A percentile compares a stretch with the other conserved stretches of the same genome.
phyloP scores from a whole-genome alignment of 164 flowering plant species.

The Vitis amurensis region DNA sequence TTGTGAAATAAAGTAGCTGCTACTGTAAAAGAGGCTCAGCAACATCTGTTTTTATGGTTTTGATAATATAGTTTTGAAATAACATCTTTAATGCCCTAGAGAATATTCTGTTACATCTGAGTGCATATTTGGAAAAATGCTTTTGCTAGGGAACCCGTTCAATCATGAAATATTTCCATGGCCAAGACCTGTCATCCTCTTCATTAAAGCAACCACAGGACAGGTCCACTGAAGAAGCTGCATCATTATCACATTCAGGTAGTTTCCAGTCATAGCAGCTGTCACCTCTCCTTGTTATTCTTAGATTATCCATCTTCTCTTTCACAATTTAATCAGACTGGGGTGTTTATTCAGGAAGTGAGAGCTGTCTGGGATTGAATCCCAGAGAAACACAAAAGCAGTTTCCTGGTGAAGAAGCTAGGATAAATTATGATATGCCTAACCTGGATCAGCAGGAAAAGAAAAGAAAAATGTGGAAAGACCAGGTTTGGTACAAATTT shows the following conservation, averaged over 20 bases:
- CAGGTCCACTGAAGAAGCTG: conserved; percentile 18
- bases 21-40: too few relatives aligned
- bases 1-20: background rate
- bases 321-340: conserved; percentile 1
- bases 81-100: background rate
- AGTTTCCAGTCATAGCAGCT: background rate
- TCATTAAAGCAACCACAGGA: conserved; percentile 25
- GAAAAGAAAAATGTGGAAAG: conserved; percentile 24
- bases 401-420: conserved; percentile 12
- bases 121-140: background rate
- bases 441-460: conserved; percentile 21
- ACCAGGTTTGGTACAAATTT: conserved; percentile 20
- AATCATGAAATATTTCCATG: conserved; percentile 58
- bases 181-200: conserved; percentile 31
- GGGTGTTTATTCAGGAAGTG: conserved; percentile 29
- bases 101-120: background rate
- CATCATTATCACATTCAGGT: conserved; percentile 44
- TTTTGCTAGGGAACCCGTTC: conserved; percentile 58
- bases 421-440: background rate
- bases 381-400: conserved; percentile 7
- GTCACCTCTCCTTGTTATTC: background rate
- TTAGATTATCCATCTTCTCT: background rate
- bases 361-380: conserved; percentile 23
- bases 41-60: too few relatives aligned
- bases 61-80: too few relatives aligned